A percentile compares a stretch with the other conserved stretches of the same genome.
These are phyloP conservation scores for Anthracocystis walkeri DNA, from an alignment of 1,284 basidiomycete genomes.

Conservation along the genomic window DNA sequence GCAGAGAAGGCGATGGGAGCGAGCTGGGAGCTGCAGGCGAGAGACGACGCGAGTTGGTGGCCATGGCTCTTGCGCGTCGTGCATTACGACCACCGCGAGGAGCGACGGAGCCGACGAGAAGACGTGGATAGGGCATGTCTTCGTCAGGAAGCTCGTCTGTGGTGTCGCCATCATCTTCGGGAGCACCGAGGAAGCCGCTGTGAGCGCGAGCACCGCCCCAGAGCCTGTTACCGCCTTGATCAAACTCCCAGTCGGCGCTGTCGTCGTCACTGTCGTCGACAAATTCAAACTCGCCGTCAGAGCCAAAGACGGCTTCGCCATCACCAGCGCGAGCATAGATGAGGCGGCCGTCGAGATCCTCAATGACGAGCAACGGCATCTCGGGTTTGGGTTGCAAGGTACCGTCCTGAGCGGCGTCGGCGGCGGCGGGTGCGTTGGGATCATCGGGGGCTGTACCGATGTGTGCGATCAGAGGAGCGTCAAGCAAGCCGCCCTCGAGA, in stretches of 20 bases:
- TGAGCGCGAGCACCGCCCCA: constrained; percentile 17
- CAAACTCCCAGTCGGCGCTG: constrained; percentile 52
- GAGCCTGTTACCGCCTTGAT: constrained; percentile 45
- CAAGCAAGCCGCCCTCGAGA: constrained; percentile 54
- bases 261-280: constrained; percentile 66
- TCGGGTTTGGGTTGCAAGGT: constrained; percentile 39
- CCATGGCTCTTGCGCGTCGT: constrained; percentile 64
- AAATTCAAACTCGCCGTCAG: constrained; percentile 69
- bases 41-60: constrained; percentile 58
- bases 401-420: constrained; percentile 21
- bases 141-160: constrained; percentile 68
- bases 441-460: constrained; percentile 40
- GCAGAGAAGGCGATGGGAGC: constrained; percentile 40
- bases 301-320: constrained; percentile 69
- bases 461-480: constrained; percentile 63
- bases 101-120: constrained; percentile 67
- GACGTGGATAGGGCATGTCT: constrained; percentile 68
- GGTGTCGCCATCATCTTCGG: constrained; percentile 66
- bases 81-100: constrained; percentile 65
- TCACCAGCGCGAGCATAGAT: constrained; percentile 68
- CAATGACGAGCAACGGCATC: constrained; percentile 67
- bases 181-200: constrained; percentile 28
- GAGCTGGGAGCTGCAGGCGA: constrained; percentile 54
- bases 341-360: constrained; percentile 68
- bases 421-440: constrained; percentile 11